Percentiles rank a stretch among this genome's conserved stretches.
These are phyloP conservation scores for Phytophthora cactorum DNA, from an alignment of 352 stramenopile species.

Conservation along the genomic window DNA sequence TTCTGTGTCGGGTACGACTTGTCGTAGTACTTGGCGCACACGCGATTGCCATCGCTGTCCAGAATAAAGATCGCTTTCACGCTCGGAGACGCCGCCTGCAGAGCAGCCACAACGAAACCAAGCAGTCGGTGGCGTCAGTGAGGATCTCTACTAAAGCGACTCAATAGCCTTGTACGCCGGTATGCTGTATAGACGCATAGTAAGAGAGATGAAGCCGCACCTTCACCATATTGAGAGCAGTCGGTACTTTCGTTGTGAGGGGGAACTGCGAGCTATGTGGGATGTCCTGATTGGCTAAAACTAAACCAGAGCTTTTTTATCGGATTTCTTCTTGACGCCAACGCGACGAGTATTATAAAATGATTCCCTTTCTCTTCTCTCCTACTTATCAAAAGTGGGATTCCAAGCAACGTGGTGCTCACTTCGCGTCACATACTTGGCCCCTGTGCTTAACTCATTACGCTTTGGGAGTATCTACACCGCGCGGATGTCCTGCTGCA, in stretches of 20 bases:
- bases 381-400: conserved; percentile 36
- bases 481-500: conserved; percentile 49
- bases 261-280: conserved; percentile 47
- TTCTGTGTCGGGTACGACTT: conserved; percentile 88
- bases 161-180: neutral
- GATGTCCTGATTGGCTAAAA: conserved; percentile 63
- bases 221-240: conserved; percentile 59
- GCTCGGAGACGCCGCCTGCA: conserved; percentile 68
- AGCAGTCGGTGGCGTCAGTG: conserved; percentile 3
- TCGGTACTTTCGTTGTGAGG: conserved; percentile 25
- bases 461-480: conserved; percentile 31
- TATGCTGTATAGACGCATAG: neutral
- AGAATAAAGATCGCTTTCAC: conserved; percentile 91
- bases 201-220: conserved; percentile 34
- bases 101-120: conserved; percentile 14
- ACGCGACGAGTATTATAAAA: conserved; percentile 31
- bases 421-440: neutral
- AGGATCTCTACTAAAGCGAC: neutral
- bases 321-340: neutral
- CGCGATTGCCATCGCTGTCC: conserved; percentile 87
- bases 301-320: neutral
- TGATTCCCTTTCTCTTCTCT: conserved; percentile 16
- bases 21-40: conserved; percentile 94
- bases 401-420: conserved; percentile 3
- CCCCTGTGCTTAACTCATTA: conserved; percentile 29